Percentiles rank a stretch among this genome's conserved stretches.
Evolutionary conservation across 129 eudicot genomes (phyloP).

Genomic region (Tagetes patula): DNA sequence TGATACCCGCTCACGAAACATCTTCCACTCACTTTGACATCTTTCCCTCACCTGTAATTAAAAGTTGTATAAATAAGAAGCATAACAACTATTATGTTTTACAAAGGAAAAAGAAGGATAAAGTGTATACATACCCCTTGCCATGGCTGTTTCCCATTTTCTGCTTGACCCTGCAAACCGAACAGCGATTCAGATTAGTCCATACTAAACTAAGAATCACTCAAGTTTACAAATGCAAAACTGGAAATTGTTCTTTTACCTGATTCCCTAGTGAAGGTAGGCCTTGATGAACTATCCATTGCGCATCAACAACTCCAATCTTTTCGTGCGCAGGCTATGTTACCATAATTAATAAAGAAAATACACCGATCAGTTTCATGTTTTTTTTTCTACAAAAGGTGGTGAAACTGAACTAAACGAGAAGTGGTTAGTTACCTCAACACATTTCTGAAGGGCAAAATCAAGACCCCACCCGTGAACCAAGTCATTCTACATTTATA

Average conservation of each 20-base stretch:
- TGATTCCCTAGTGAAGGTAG: conserved; percentile 86
- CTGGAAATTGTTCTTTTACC: conserved; percentile 41
- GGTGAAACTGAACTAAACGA: not conserved
- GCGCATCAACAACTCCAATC: conserved; percentile 97
- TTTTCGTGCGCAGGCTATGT: conserved; percentile 80
- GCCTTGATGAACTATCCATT: conserved; percentile 85
- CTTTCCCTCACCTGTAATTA: conserved; percentile 70
- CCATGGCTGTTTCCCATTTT: conserved; percentile 65
- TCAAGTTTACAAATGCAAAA: conserved; percentile 14
- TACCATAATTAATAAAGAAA: not conserved
- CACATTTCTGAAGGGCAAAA: conserved; percentile 77
- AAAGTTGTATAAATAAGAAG: conserved; percentile 10
- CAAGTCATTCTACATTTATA: conserved; percentile 76
- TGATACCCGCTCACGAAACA: conserved; percentile 52
- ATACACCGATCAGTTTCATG: not conserved
- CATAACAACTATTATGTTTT: not conserved
- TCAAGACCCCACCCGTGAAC: conserved; percentile 98
- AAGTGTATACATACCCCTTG: conserved; percentile 60
- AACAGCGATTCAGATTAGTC: conserved; percentile 3
- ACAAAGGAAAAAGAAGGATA: not conserved
- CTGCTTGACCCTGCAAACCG: conserved; percentile 47
- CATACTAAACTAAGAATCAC: conserved; percentile 3
- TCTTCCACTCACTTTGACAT: conserved; percentile 68
- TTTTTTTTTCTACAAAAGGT: not conserved
- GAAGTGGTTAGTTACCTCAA: conserved; percentile 52